Percentiles rank a stretch among this genome's conserved stretches.
Evolutionary conservation across 305 asterid species (phyloP).

Genomic region (Nicotiana rustica): DNA sequence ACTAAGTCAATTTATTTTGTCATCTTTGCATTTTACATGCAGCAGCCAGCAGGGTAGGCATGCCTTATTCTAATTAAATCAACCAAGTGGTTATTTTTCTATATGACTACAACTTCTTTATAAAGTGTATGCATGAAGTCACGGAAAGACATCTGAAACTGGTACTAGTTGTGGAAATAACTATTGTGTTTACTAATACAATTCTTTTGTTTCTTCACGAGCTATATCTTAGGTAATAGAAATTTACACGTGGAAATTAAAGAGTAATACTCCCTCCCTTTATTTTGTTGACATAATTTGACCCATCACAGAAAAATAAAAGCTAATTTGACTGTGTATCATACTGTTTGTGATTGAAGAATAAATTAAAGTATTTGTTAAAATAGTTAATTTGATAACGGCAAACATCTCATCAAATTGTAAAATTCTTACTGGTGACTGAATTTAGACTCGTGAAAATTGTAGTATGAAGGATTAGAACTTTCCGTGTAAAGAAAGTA

Average conservation of each 20-base stretch:
- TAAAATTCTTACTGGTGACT: not conserved
- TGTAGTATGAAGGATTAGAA: not conserved
- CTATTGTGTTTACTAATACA: not conserved
- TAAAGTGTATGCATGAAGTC: not conserved
- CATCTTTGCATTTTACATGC: conserved; percentile 32
- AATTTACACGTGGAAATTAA: not conserved
- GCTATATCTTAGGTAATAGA: not conserved
- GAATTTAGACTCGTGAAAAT: not conserved
- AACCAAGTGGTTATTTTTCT: not conserved
- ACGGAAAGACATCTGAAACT: conserved; percentile 21
- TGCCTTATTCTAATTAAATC: not conserved
- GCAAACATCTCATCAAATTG: not conserved
- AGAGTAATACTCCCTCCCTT: not conserved
- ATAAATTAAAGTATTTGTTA: not conserved
- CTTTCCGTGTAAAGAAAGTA: too few relatives aligned
- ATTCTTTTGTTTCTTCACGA: not conserved
- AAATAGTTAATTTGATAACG: not conserved
- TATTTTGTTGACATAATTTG: not conserved
- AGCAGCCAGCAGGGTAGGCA: conserved; percentile 32
- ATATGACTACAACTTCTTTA: not conserved
- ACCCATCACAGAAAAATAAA: not conserved
- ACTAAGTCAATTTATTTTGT: conserved; percentile 19
- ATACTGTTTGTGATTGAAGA: not conserved
- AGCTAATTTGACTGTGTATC: not conserved
- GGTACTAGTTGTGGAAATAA: not conserved